Evolutionary conservation across 1,139 yeast species (phyloP), one percentile per base, ranked within the genome.

Genomic region (Blastobotrys capitulatus): DNA sequence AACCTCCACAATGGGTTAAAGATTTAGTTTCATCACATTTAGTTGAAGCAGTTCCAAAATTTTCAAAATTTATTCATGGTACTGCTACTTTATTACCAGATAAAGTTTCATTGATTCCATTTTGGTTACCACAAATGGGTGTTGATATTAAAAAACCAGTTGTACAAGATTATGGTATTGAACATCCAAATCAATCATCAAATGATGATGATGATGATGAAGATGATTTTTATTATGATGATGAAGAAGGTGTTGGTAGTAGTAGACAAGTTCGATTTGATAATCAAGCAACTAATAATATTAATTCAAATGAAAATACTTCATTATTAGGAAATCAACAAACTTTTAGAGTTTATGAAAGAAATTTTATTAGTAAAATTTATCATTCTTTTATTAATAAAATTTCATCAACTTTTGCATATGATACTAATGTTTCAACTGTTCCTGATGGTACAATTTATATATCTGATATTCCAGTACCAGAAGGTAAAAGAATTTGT

Each of bases 111-210:
- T 77, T 88, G 57, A 83, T 92, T 61, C 98, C 98, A 48, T 92
- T 87, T 71, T 92, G 98, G 98, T 75, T 83, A 58, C 97, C 97
- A n/a, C 98, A 92, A 71, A 92, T 92, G 98, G 87, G 81, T 58
- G 84, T 84, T 47, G 98, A 92, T 65, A 92, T 92, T 58, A 82
- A 95, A 66, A 92, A 92, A 67, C 97, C 97, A 32, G 80, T 83
- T 55, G 71, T 79, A 37, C 80, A 79, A 61, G 79, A 78, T 55
- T 80, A 79, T 60, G 95, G 95, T 59, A 77, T 79, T 51, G 73
- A 70, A 53, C 71, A 83, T 31, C 82, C 82, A 19, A 80, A 69
- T 19, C 54, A 64, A 8, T 58, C 66, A 1, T 59, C 66, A 2
- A 67, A 66, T 19, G 73, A 70, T 50, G 70, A 72, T 39, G 61